Evolutionary conservation across 176 grass and related monocot genomes (phyloP).

Genomic region (Phoenix dactylifera): DNA sequence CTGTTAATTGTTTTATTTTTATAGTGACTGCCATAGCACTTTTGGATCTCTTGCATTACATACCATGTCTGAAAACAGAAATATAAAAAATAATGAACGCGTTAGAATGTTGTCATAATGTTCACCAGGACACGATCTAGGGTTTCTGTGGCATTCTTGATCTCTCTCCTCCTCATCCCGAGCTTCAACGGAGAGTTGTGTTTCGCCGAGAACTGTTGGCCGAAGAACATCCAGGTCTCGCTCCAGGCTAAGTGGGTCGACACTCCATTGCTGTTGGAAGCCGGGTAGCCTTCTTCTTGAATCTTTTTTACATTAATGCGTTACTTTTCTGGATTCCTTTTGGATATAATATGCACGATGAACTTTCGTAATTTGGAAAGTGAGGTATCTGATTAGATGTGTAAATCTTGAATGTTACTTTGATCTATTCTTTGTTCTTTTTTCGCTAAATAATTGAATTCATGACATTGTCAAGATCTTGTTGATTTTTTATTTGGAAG

Average conservation of each 20-base stretch:
- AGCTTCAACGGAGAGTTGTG: slow-evolving; percentile 8
- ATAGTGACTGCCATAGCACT: too few species aligned
- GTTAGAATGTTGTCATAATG: too few species aligned
- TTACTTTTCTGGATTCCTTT: too few species aligned
- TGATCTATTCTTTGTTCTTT: too few species aligned
- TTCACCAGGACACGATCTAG: background rate
- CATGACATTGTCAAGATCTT: too few species aligned
- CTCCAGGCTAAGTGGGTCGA: slow-evolving; percentile 84
- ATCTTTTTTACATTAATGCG: background rate
- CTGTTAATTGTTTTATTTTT: too few species aligned
- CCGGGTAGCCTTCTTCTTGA: slow-evolving; percentile 35
- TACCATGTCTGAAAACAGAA: too few species aligned
- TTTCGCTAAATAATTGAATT: too few species aligned
- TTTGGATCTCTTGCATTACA: too few species aligned
- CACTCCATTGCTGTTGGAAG: slow-evolving; percentile 80
- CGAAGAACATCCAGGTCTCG: slow-evolving; percentile 85
- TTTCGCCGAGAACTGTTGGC: slow-evolving; percentile 35
- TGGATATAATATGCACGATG: too few species aligned
- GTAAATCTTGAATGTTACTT: background rate
- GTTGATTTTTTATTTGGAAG: too few species aligned
- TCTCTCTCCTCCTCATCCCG: slow-evolving; percentile 10
- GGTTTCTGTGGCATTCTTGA: slow-evolving; percentile 11
- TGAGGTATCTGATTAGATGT: background rate
- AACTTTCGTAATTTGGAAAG: background rate
- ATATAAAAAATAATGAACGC: too few species aligned